Evolutionary conservation across 1,284 basidiomycete species (phyloP).

Genomic region (Rhodotorula sp.): DNA sequence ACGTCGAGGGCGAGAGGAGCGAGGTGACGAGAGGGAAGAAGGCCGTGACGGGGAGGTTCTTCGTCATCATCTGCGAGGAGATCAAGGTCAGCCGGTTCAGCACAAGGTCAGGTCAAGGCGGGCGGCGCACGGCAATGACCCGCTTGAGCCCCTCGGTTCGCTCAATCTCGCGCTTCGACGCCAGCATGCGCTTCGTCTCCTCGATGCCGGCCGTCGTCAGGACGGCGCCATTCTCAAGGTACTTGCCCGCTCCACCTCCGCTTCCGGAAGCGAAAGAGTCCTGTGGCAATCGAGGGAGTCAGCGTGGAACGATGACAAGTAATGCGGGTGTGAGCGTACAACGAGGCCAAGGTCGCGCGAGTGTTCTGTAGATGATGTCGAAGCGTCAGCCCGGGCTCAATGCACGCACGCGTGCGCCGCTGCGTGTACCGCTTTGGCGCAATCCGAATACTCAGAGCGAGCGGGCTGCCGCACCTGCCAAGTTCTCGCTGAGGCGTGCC

Average conservation of each 20-base stretch:
- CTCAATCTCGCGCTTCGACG: conserved; percentile 80
- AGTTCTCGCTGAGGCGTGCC: conserved; percentile 36
- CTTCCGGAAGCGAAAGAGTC: conserved; percentile 38
- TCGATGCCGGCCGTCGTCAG: conserved; percentile 52
- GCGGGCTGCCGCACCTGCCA: conserved; percentile 27
- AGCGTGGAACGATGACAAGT: not conserved
- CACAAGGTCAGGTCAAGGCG: not conserved
- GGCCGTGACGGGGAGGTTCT: conserved; percentile 83
- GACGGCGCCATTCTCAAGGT: conserved; percentile 45
- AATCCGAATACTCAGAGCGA: no score
- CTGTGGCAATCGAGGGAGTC: not conserved
- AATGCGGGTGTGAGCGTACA: conserved; percentile 1
- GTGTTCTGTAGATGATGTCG: conserved; percentile 21
- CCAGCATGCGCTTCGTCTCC: conserved; percentile 78
- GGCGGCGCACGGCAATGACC: conserved; percentile 73
- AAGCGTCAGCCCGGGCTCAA: no score
- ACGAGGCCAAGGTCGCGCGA: conserved; percentile 40
- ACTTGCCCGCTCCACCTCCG: conserved; percentile 41
- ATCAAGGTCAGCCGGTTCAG: conserved; percentile 2
- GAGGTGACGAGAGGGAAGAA: conserved; percentile 87
- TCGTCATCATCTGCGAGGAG: conserved; percentile 73
- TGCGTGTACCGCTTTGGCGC: no score
- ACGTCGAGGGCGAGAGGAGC: conserved; percentile 48
- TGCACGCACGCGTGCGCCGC: no score
- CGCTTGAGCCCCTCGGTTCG: conserved; percentile 91